Evolutionary conservation across 2,329 filamentous ascomycete species (phyloP).

Genomic region (Paracorniculantispora psalliotae): DNA sequence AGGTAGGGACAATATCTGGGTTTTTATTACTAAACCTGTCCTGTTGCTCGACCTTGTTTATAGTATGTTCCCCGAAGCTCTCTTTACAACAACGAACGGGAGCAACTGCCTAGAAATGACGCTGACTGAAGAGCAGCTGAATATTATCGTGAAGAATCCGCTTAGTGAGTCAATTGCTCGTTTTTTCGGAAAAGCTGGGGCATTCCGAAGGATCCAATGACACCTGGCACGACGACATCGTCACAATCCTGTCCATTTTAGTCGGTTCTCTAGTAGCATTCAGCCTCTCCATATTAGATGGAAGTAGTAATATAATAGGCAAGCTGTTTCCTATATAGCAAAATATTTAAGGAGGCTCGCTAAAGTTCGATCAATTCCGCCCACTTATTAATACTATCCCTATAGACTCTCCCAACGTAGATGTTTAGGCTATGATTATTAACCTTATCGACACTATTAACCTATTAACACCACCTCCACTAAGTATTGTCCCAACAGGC

Average conservation of each 20-base stretch:
- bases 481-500: slow-evolving; percentile 3
- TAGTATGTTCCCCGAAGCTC: not conserved
- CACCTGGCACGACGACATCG: not conserved
- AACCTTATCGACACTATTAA: slow-evolving; percentile 4
- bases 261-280: slow-evolving; percentile 8
- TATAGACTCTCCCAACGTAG: not conserved
- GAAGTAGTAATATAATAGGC: slow-evolving; percentile 1
- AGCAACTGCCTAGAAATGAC: slow-evolving; percentile 5
- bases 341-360: not conserved
- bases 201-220: not conserved
- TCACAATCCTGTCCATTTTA: slow-evolving; percentile 4
- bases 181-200: not conserved
- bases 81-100: not conserved
- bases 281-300: slow-evolving; percentile 2
- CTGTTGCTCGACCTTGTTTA: not conserved
- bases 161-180: slow-evolving; percentile 9
- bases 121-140: slow-evolving; percentile 13
- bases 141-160: slow-evolving; percentile 11
- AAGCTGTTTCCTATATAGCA: slow-evolving; percentile 11
- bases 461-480: slow-evolving; percentile 5
- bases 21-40: not conserved
- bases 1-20: too few relatives aligned
- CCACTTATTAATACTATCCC: slow-evolving; percentile 3
- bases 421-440: slow-evolving; percentile 9
- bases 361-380: slow-evolving; percentile 6